phyloP scores from a whole-genome alignment of 352 stramenopile genomes.

The Pythium monospermum region DNA sequence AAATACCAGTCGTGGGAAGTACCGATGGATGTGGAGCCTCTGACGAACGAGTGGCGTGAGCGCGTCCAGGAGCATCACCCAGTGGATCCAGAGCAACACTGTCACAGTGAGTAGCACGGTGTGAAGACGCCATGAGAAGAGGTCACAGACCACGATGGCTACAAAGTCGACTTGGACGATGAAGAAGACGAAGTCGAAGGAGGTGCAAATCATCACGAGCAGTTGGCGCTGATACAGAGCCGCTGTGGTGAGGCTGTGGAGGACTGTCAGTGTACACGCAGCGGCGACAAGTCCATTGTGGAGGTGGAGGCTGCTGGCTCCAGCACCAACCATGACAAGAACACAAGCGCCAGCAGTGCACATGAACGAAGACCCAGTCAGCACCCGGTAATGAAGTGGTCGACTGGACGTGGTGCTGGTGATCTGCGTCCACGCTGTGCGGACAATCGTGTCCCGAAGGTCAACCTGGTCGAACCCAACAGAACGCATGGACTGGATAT shows the following conservation, averaged over 20 bases:
- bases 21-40: background rate
- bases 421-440: background rate
- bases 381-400: background rate
- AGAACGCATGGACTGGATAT: slow-evolving; percentile 5
- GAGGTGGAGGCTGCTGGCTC: no score
- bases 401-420: background rate
- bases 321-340: no score
- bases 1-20: background rate
- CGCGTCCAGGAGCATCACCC: slow-evolving; percentile 10
- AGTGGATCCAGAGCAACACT: slow-evolving; percentile 13
- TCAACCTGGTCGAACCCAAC: background rate
- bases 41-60: slow-evolving; percentile 8
- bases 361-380: background rate
- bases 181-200: slow-evolving; percentile 23
- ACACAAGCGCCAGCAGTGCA: no score
- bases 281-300: background rate
- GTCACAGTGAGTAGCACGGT: slow-evolving; percentile 1
- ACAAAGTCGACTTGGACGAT: slow-evolving; percentile 13
- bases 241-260: slow-evolving; percentile 3
- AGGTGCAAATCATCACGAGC: slow-evolving; percentile 6
- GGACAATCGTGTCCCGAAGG: slow-evolving; percentile 1
- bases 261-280: slow-evolving; percentile 2
- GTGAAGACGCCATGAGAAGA: slow-evolving; percentile 8
- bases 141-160: slow-evolving; percentile 12
- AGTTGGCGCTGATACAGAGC: slow-evolving; percentile 14